phyloP scores from a whole-genome alignment of 73 alveolate genomes.

The Uronychia setigera region DNA sequence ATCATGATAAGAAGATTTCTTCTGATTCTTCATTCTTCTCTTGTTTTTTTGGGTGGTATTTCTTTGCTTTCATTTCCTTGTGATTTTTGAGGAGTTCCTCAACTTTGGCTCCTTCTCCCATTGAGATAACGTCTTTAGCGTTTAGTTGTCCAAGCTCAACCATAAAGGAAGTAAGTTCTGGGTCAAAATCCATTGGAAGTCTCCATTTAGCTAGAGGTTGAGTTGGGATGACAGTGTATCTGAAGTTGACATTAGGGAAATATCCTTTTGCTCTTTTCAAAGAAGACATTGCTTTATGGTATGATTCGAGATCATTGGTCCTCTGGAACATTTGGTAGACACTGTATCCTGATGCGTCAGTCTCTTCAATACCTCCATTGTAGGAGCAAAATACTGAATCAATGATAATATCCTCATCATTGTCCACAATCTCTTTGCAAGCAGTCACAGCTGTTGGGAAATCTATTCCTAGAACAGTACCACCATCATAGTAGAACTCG shows the following conservation, averaged over 20 bases:
- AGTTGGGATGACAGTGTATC: slow-evolving; percentile 32
- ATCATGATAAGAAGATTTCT: background rate
- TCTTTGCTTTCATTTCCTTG: no score
- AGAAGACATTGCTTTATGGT: background rate
- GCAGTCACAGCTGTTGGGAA: slow-evolving; percentile 41
- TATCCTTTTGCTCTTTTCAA: slow-evolving; percentile 10
- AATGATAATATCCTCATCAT: slow-evolving; percentile 18
- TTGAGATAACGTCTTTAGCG: slow-evolving; percentile 17
- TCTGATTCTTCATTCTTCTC: background rate
- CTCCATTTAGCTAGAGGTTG: background rate
- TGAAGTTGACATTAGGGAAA: slow-evolving; percentile 38
- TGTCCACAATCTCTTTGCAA: slow-evolving; percentile 30
- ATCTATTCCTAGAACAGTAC: slow-evolving; percentile 58
- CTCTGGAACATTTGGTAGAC: slow-evolving; percentile 2
- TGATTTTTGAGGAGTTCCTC: no score
- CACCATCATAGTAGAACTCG: slow-evolving; percentile 65
- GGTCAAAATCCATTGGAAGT: slow-evolving; percentile 7
- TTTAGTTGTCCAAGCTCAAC: slow-evolving; percentile 4
- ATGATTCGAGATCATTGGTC: slow-evolving; percentile 12
- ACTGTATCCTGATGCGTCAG: background rate
- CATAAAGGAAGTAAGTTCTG: background rate
- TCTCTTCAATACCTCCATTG: slow-evolving; percentile 1
- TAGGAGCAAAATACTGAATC: slow-evolving; percentile 1
- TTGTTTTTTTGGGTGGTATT: no score
- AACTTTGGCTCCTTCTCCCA: slow-evolving; percentile 39